Conservation (phyloP, 495 filamentous ascomycete genomes). For the Xylaria longipes region DNA sequence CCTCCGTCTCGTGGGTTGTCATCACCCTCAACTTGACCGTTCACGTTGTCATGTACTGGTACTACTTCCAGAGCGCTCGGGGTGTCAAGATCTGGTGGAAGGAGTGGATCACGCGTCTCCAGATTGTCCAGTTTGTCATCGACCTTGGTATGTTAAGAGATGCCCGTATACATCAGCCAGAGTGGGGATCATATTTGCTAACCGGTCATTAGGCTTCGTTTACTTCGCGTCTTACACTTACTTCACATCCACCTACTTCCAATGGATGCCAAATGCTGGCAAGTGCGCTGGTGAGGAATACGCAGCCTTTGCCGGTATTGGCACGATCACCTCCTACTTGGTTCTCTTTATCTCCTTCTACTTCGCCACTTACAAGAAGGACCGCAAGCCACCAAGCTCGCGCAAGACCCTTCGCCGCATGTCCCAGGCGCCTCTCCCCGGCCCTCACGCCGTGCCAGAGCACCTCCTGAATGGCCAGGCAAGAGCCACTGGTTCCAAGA, state of each 20-base stretch:
- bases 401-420: constrained; percentile 63
- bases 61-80: constrained; percentile 85
- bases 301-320: constrained; percentile 91
- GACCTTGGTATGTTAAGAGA: constrained; percentile 66
- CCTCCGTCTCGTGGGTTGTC: constrained; percentile 79
- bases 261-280: constrained; percentile 79
- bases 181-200: constrained; percentile 30
- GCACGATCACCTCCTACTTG: constrained; percentile 90
- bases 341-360: constrained; percentile 99
- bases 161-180: neutral
- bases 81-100: constrained; percentile 89
- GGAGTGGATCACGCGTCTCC: constrained; percentile 86
- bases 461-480: constrained; percentile 46
- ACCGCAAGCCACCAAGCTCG: constrained; percentile 64
- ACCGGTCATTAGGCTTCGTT: constrained; percentile 70
- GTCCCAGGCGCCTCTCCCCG: constrained; percentile 60
- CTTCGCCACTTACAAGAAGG: constrained; percentile 94
- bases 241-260: constrained; percentile 92
- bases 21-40: constrained; percentile 80
- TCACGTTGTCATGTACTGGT: constrained; percentile 79
- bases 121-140: constrained; percentile 83
- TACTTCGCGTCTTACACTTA: constrained; percentile 97
- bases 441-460: constrained; percentile 50
- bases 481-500: constrained; percentile 50
- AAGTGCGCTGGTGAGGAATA: constrained; percentile 96